phyloP scores from a whole-genome alignment of 495 filamentous ascomycete species.

The Jackrogersella multiformis region DNA sequence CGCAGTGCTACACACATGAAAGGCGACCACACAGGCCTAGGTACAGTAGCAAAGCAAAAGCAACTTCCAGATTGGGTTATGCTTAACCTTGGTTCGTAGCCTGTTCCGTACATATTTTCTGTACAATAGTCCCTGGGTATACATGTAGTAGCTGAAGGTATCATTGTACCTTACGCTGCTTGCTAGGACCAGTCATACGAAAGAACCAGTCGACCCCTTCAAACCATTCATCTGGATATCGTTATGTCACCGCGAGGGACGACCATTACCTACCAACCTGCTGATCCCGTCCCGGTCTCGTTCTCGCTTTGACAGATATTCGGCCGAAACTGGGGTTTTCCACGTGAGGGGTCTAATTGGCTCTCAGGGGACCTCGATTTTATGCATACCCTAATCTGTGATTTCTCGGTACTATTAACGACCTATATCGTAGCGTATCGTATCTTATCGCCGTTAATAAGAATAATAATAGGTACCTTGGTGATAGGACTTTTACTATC shows the following conservation, averaged over 20 bases:
- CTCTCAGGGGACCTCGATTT: slow-evolving; percentile 18
- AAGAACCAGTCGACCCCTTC: slow-evolving; percentile 8
- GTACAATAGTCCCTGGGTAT: slow-evolving; percentile 23
- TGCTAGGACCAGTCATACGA: slow-evolving; percentile 17
- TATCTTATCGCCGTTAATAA: slow-evolving; percentile 25
- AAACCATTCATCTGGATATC: slow-evolving; percentile 28
- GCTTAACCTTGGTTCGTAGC: slow-evolving; percentile 12
- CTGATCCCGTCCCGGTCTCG: not conserved
- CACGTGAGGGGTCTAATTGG: slow-evolving; percentile 29
- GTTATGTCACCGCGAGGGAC: slow-evolving; percentile 19
- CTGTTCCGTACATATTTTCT: slow-evolving; percentile 24
- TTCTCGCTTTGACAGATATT: slow-evolving; percentile 8
- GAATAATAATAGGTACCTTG: too few relatives aligned
- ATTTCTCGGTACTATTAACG: too few relatives aligned
- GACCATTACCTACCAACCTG: not conserved
- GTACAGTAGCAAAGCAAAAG: too few relatives aligned
- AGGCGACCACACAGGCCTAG: not conserved
- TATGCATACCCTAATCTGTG: slow-evolving; percentile 17
- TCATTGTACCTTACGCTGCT: slow-evolving; percentile 21
- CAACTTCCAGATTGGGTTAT: slow-evolving; percentile 37
- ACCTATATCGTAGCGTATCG: too few relatives aligned
- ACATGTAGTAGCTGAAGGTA: slow-evolving; percentile 8
- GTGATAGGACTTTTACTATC: too few relatives aligned
- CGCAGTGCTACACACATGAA: slow-evolving; percentile 32
- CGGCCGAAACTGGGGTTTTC: slow-evolving; percentile 36